Evolutionary conservation across 257 asterid species (phyloP).

Genomic region (Sherardia arvensis): DNA sequence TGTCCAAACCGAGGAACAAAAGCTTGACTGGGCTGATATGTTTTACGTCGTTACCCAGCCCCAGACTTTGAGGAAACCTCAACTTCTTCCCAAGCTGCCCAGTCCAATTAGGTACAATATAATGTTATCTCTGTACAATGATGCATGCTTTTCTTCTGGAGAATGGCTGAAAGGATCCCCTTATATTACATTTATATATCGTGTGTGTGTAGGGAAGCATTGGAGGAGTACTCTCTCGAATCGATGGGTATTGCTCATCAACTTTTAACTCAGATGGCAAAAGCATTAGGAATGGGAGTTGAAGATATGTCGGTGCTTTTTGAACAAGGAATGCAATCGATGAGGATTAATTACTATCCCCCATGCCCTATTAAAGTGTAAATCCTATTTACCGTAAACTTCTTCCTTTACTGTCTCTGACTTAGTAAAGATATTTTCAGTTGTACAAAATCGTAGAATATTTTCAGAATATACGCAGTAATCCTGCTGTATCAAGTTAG

Average conservation of each 20-base stretch:
- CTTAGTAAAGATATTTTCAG: too few relatives aligned
- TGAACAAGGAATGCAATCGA: constrained; percentile 13
- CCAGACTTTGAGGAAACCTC: constrained; percentile 8
- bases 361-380: too few relatives aligned
- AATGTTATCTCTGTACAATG: too few relatives aligned
- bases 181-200: too few relatives aligned
- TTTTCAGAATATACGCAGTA: too few relatives aligned
- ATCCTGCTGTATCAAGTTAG: too few relatives aligned
- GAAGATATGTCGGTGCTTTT: constrained; percentile 4
- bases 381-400: too few relatives aligned
- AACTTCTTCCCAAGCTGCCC: constrained; percentile 10
- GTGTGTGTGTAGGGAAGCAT: constrained; percentile 2
- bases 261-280: constrained; percentile 6
- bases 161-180: too few relatives aligned
- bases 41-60: constrained; percentile 8
- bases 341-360: constrained; percentile 30
- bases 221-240: not conserved
- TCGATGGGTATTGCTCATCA: not conserved
- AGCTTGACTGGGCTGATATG: constrained; percentile 17
- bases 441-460: too few relatives aligned
- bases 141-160: too few relatives aligned
- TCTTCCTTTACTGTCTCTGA: too few relatives aligned
- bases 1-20: constrained; percentile 9
- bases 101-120: constrained; percentile 6
- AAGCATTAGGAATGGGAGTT: constrained; percentile 4